Conservation (phyloP, 768 basidiomycete genomes). For the Auricularia heimuer region DNA sequence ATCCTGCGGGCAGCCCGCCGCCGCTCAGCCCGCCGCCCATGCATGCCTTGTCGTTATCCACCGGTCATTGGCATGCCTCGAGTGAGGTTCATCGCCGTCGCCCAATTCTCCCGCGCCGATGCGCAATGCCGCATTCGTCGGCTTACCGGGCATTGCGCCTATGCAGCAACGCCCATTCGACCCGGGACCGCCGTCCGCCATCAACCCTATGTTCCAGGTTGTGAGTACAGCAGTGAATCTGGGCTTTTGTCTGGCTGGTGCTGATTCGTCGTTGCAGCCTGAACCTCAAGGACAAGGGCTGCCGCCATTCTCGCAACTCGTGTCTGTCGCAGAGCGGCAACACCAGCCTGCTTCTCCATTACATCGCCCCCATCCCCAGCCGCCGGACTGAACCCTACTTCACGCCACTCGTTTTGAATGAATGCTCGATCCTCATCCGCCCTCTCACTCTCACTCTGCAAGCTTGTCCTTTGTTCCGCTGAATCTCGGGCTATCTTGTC, state of each 20-base stretch:
- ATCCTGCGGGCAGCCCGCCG: not conserved
- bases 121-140: slow-evolving; percentile 19
- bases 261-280: slow-evolving; percentile 3
- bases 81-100: slow-evolving; percentile 9
- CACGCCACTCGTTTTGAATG: not conserved
- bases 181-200: slow-evolving; percentile 52
- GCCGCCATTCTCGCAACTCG: slow-evolving; percentile 72
- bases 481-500: slow-evolving; percentile 3
- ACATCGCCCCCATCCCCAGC: slow-evolving; percentile 2
- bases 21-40: slow-evolving; percentile 49
- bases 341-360: slow-evolving; percentile 17
- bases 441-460: not conserved
- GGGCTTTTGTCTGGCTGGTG: not conserved
- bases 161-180: slow-evolving; percentile 32
- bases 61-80: slow-evolving; percentile 32
- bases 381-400: slow-evolving; percentile 1
- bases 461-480: slow-evolving; percentile 3
- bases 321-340: slow-evolving; percentile 75
- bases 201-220: slow-evolving; percentile 88
- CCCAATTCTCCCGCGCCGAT: slow-evolving; percentile 1
- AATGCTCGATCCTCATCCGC: not conserved
- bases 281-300: slow-evolving; percentile 38
- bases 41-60: slow-evolving; percentile 63
- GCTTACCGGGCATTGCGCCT: slow-evolving; percentile 25
- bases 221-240: slow-evolving; percentile 37